These are phyloP conservation scores for Roridomyces roridus DNA, from an alignment of 768 basidiomycete genomes.

Conservation along the genomic window DNA sequence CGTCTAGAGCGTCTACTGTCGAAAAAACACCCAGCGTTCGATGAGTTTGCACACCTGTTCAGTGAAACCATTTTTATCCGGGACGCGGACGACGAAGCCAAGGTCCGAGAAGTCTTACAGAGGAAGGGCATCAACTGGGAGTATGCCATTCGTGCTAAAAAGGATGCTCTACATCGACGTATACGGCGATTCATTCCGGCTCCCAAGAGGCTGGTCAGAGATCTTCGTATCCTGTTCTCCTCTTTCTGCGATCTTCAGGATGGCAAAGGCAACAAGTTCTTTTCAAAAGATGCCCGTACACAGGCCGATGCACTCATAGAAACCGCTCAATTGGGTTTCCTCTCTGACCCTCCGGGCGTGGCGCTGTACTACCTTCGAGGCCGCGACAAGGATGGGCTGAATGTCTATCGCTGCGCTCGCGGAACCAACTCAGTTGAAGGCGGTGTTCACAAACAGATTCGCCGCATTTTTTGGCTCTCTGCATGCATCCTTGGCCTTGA, in stretches of 20 bases:
- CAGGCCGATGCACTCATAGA: not conserved
- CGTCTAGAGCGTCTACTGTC: slow-evolving; percentile 1
- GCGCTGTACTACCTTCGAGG: slow-evolving; percentile 5
- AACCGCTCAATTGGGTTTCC: slow-evolving; percentile 1
- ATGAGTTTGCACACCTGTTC: slow-evolving; percentile 15
- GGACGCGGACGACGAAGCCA: slow-evolving; percentile 7
- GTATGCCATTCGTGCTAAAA: slow-evolving; percentile 7
- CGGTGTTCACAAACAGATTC: slow-evolving; percentile 7
- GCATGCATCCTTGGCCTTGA: not conserved
- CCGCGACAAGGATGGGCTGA: not conserved
- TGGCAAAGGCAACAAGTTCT: not conserved
- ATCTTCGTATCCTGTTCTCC: not conserved
- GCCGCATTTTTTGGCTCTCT: slow-evolving; percentile 9
- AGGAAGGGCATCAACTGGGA: slow-evolving; percentile 11
- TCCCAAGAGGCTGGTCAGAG: not conserved
- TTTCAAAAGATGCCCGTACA: not conserved
- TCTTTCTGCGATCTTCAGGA: slow-evolving; percentile 2
- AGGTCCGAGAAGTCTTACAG: slow-evolving; percentile 8
- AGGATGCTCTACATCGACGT: slow-evolving; percentile 4
- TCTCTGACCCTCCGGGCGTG: slow-evolving; percentile 10
- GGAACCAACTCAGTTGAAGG: slow-evolving; percentile 12
- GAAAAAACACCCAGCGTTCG: slow-evolving; percentile 16
- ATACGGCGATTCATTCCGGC: slow-evolving; percentile 8
- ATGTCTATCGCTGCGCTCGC: slow-evolving; percentile 1
- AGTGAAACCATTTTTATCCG: slow-evolving; percentile 13